Evolutionary conservation across 2,329 filamentous ascomycete species (phyloP), one percentile per base, ranked within the genome.

Genomic region (Scopulariopsis brevicaulis): DNA sequence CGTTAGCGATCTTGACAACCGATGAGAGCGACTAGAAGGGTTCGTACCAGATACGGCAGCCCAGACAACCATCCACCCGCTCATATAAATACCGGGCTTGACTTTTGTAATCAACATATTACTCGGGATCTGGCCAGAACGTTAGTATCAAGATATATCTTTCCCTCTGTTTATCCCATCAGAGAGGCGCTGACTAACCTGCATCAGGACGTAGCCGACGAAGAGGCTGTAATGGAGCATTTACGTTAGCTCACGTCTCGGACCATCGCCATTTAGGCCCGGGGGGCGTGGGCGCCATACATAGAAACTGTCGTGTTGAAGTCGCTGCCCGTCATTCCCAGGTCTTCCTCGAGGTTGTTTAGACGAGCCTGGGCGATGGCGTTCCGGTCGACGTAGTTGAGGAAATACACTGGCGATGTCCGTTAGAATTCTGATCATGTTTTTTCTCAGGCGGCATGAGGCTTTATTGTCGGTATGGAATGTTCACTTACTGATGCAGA

Each of bases 281-380:
- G 32, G n/a, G 22, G 18, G 2, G 0, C n/a, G 37, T 24, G 2
- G 3, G 54, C 63, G 35, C 65, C 70, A 67, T 73, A 50, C 46
- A 50, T 72, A 5, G 71, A 73, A 15, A 74, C 70, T 0, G 71
- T 66, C 0, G 70, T 70, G 54, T 79, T 82, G 64, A 80, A 83
- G 54, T 84, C 77, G 2, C 78, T 82, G 8, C 79, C 79, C 6
- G 65, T 69, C 76, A 84, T 80, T 1, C 67, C 67, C 0, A 84
- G 68, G 58, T 84, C 76, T 11, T 71, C 64, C 59, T 77, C 73
- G 4, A 78, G 62, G 15, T 74, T 74, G 0, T 77, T 78, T 14
- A 74, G 63, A 59, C 75, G 71, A 8, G 74, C 74, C 53, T 76
- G 73, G 0, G 74, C 73, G 57, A 79, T 77, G 35, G 74, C 74